Base-by-base conservation (phyloP, 345 rosid species). In the Noccaea caerulescens region DNA sequence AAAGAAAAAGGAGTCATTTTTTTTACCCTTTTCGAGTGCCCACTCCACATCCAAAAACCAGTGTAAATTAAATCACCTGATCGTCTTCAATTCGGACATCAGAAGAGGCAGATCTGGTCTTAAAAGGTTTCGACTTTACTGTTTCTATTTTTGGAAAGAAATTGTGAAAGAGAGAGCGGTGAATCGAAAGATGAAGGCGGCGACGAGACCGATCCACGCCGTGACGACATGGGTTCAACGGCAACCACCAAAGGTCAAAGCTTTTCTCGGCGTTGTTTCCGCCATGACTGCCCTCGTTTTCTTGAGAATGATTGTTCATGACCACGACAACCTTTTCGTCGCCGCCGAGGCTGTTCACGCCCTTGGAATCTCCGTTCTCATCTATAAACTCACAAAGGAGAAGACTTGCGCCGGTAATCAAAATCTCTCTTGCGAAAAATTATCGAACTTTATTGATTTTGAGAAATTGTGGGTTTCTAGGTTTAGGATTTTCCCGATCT, bases 291-390 rank as follows among this genome's bases (percentile, higher is more conserved):
- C 88, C n/a, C 84, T 91, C 3, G 85, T 91, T 8, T 59, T 93
- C 62, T 77, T 93, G 5, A 88, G 89, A 68, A 69, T 84, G 84
- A 85, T 91, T 66, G 97, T 93, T 5, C 83, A 90, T 56, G 98
- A 88, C 75, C 96, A 93, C 79, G 92, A 90, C 72, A 93, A 86
- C 76, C 92, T 93, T 52, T 93, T 88, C 53, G 92, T 93, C 43
- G 91, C 92, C 30, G 88, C 98, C 6, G 97, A 93, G 76, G 87
- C 92, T 63, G 96, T 88, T 46, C 98, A 90, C 46, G 85, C 96
- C 58, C 43, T 91, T 10, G 97, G 98, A 10, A 93, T 89, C 83
- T 79, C 80, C 58, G 88, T 93, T 37, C 98, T 93, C 44, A 89
- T 93, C 33, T 93, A 91, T 54, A 93, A 93, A 82, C 91, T 93